Percentiles rank a stretch among this genome's conserved stretches.
Evolutionary conservation across 176 grass and related monocot genomes (phyloP).

Genomic region (Juncus effusus): DNA sequence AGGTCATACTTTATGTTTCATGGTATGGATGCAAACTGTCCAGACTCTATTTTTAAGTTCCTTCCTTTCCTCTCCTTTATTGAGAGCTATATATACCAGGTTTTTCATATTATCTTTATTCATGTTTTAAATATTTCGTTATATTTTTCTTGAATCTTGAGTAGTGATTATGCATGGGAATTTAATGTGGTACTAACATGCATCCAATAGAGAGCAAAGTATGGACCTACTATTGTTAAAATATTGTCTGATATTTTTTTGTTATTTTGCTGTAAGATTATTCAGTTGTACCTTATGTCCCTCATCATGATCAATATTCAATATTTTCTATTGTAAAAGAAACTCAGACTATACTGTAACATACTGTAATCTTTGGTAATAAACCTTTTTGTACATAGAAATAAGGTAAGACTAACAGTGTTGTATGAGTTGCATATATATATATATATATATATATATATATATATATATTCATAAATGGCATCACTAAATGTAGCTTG

Average conservation of each 20-base stretch:
- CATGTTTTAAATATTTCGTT: background rate
- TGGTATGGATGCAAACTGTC: conserved; percentile 54
- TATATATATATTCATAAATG: too few species aligned
- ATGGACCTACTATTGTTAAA: conserved; percentile 3
- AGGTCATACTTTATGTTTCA: conserved; percentile 98
- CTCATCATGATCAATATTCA: too few species aligned
- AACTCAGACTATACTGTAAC: too few species aligned
- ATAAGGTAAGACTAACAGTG: conserved; percentile 21
- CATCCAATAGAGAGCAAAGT: background rate
- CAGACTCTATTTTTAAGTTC: conserved; percentile 70
- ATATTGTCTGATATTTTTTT: conserved; percentile 1
- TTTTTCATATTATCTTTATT: conserved; percentile 23
- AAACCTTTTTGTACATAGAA: conserved; percentile 4
- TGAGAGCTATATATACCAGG: conserved; percentile 99
- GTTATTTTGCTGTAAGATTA: background rate
- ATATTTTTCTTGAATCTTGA: background rate
- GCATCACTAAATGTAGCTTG: conserved; percentile 36
- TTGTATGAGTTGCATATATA: conserved; percentile 26
- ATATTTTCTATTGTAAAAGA: too few species aligned
- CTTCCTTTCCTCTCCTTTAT: conserved; percentile 86
- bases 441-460: too few species aligned
- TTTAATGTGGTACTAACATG: background rate
- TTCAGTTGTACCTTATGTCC: too few species aligned
- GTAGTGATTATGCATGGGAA: background rate
- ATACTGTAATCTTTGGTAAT: too few species aligned